Conservation (phyloP, 768 basidiomycete species). For the Auriscalpium orientale region DNA sequence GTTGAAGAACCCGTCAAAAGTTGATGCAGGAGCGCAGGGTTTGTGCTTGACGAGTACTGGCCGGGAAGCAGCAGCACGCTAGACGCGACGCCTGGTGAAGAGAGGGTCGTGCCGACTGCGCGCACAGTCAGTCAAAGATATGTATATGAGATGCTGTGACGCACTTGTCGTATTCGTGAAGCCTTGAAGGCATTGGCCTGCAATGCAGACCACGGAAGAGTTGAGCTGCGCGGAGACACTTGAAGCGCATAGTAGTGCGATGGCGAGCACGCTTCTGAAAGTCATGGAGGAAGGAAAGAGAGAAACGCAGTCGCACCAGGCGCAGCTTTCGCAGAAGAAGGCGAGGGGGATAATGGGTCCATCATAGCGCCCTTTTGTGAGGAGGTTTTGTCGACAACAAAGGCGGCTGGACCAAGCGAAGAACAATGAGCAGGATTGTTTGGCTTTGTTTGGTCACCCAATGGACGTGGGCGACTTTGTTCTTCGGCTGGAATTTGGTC, state of each 20-base stretch:
- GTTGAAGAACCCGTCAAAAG: conserved; percentile 60
- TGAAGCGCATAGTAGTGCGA: background rate
- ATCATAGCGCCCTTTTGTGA: background rate
- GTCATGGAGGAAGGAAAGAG: background rate
- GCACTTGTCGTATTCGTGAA: conserved; percentile 61
- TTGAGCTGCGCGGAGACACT: conserved; percentile 16
- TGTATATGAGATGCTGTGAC: conserved; percentile 26
- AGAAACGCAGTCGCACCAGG: background rate
- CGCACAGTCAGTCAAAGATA: background rate
- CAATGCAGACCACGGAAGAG: conserved; percentile 69
- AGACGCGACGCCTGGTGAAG: conserved; percentile 43
- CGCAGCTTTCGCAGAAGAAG: background rate
- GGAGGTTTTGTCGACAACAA: background rate
- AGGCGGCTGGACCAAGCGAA: background rate
- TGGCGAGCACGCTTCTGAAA: background rate
- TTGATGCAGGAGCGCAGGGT: conserved; percentile 63
- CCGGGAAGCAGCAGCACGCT: conserved; percentile 65
- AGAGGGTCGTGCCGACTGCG: conserved; percentile 67
- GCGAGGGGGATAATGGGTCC: background rate
- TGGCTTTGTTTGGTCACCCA: background rate
- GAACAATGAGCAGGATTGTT: background rate
- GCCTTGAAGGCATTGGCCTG: conserved; percentile 83
- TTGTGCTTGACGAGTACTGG: conserved; percentile 64
- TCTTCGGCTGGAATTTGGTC: background rate
- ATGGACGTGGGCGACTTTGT: background rate